Percentiles rank a stretch among this genome's conserved stretches.
These are phyloP conservation scores for Solanum hybrid DNA, from an alignment of 305 asterid genomes.

Conservation along the genomic window DNA sequence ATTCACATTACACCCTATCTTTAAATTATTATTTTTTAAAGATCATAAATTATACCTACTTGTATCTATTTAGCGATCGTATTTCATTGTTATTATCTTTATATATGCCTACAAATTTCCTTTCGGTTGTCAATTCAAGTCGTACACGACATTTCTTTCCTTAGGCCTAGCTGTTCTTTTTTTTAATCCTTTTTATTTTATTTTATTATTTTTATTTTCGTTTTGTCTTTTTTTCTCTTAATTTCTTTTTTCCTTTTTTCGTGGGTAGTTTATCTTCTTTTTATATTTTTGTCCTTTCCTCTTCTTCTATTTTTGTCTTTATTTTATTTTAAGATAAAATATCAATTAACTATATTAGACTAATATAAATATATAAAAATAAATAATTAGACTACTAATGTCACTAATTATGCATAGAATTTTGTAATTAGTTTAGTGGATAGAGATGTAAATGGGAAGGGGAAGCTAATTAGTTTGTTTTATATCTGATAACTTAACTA, in stretches of 20 bases:
- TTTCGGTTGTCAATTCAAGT: neutral
- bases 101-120: neutral
- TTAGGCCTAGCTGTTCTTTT: neutral
- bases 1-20: neutral
- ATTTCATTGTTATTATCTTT: neutral
- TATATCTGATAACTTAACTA: neutral
- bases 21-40: neutral
- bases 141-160: neutral
- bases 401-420: neutral
- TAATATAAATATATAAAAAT: neutral
- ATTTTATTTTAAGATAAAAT: neutral
- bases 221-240: neutral
- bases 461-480: neutral
- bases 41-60: neutral
- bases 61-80: neutral
- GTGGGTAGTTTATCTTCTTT: neutral
- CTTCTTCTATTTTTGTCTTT: neutral
- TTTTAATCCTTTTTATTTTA: neutral
- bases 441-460: neutral
- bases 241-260: neutral
- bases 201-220: accelerated
- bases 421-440: neutral
- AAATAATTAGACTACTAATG: neutral
- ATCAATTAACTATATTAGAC: neutral
- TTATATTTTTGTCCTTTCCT: neutral